Base-by-base conservation (phyloP, 73 alveolate species). In the Stentor roeselii region DNA sequence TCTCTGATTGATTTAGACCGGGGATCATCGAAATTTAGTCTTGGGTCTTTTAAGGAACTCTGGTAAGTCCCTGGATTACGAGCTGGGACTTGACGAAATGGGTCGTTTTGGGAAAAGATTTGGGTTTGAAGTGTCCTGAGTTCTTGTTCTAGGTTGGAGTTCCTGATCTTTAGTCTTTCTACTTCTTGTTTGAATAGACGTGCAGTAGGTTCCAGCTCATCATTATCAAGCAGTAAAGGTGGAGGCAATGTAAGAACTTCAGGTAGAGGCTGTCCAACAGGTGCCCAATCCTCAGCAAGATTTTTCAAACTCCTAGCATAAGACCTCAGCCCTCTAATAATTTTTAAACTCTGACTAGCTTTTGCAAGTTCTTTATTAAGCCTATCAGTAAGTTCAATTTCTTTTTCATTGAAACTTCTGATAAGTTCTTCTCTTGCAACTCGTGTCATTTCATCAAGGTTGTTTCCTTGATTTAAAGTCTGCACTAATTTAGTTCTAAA, bases 241-340 rank as follows among this genome's bases (percentile, higher is more conserved):
- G 97, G 97, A 88, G 96, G 98, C 90, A 90, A 88, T n/a, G 95
- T 89, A 42, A 97, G 78, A 59, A 97, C 87, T 86, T 97, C 99
- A 0, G 99, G 99, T 31, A 97, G 86, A 83, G 98, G 99, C 78
- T 94, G 93, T 75, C 98, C 98, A 21, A 96, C 93, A 3, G 99
- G 99, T 42, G 98, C 98, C 98, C 96, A 96, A 85, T 97, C 99
- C 78, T 95, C 98, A 38, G 99, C 98, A 31, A 94, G 89, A 87
- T 95, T 94, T 86, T 95, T 95, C 60, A 97, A 93, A 78, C 96
- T 86, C 75, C 99, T 90, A 2, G 99, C 98, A 90, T 96, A 96
- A 87, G 93, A 85, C 91, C 95, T 96, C 32, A 95, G 76, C 50
- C 95, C 94, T 91, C 91, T 90, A 86, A 67, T 32, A 21, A 67